phyloP scores from a whole-genome alignment of 352 stramenopile species.

The Phytophthora ohioensis region DNA sequence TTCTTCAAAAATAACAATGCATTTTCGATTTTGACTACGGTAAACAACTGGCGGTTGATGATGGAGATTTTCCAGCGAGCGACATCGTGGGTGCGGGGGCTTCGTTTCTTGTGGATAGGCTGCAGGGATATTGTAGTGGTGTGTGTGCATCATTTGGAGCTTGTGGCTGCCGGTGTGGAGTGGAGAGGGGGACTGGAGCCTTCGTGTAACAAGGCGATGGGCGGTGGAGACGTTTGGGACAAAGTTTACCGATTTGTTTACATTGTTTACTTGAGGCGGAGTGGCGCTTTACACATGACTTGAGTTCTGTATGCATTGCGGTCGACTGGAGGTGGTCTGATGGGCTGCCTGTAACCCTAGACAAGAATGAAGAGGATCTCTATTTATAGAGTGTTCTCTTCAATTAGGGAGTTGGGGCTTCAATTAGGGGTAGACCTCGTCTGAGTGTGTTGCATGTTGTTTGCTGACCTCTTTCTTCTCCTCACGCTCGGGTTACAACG shows the following conservation, averaged over 20 bases:
- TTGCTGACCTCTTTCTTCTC: constrained; percentile 85
- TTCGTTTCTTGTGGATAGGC: constrained; percentile 1
- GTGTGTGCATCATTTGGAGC: constrained; percentile 8
- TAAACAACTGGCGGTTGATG: constrained; percentile 19
- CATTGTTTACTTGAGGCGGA: constrained; percentile 22
- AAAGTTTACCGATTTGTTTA: constrained; percentile 17
- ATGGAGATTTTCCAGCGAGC: constrained; percentile 34
- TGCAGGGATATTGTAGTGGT: not conserved
- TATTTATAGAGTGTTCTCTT: constrained; percentile 2
- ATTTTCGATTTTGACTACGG: too few relatives aligned
- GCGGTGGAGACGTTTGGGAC: constrained; percentile 18
- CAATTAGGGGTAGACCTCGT: constrained; percentile 16
- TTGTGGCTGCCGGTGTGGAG: constrained; percentile 24
- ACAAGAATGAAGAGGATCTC: constrained; percentile 35
- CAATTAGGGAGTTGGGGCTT: constrained; percentile 1
- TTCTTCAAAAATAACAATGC: too few relatives aligned
- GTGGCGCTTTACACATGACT: constrained; percentile 18
- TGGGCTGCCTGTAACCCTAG: constrained; percentile 79
- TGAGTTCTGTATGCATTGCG: constrained; percentile 38
- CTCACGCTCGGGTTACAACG: constrained; percentile 35
- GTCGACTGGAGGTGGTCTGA: constrained; percentile 47
- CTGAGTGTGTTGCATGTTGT: constrained; percentile 56
- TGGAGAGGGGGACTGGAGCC: constrained; percentile 12
- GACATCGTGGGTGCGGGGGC: constrained; percentile 25
- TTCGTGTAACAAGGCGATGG: constrained; percentile 11